Evolutionary conservation across 2,329 filamentous ascomycete species (phyloP).

Genomic region (Pleurostoma richardsiae): DNA sequence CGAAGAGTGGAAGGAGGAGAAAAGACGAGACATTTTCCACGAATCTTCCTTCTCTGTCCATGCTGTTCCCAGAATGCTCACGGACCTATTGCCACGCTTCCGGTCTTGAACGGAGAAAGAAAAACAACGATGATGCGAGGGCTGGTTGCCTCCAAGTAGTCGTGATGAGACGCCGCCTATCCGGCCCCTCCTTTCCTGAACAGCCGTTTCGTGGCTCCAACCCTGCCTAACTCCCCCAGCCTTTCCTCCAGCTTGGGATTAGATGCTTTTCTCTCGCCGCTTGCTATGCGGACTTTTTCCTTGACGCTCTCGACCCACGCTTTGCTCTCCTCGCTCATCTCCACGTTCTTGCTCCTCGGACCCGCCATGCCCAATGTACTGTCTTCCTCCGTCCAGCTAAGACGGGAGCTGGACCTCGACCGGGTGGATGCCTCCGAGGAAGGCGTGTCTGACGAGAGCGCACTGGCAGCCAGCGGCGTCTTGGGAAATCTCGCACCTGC

Average conservation of each 20-base stretch:
- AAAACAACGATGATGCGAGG: too few species aligned
- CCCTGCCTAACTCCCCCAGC: constrained; percentile 68
- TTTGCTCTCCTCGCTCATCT: constrained; percentile 66
- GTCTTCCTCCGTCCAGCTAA: constrained; percentile 56
- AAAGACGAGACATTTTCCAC: not conserved
- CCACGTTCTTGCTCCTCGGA: constrained; percentile 58
- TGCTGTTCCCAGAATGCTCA: too few species aligned
- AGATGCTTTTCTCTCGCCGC: constrained; percentile 35
- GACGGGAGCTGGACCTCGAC: constrained; percentile 47
- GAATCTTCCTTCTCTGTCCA: too few species aligned
- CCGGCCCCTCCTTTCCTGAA: constrained; percentile 43
- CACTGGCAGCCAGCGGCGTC: constrained; percentile 32
- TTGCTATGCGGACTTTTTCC: constrained; percentile 70
- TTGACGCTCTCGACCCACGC: constrained; percentile 82
- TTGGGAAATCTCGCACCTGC: constrained; percentile 22
- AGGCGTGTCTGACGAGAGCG: constrained; percentile 26
- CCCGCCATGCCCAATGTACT: constrained; percentile 65
- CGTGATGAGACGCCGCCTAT: not conserved
- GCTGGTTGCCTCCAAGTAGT: too few species aligned
- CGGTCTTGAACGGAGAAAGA: too few species aligned
- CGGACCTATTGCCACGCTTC: too few species aligned
- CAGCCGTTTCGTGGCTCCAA: constrained; percentile 67
- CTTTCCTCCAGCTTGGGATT: constrained; percentile 25
- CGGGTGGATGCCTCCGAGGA: constrained; percentile 39
- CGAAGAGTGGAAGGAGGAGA: not conserved